Evolutionary conservation across 1,284 basidiomycete genomes (phyloP).

Genomic region (Ceratorhiza oryzae-sativae): DNA sequence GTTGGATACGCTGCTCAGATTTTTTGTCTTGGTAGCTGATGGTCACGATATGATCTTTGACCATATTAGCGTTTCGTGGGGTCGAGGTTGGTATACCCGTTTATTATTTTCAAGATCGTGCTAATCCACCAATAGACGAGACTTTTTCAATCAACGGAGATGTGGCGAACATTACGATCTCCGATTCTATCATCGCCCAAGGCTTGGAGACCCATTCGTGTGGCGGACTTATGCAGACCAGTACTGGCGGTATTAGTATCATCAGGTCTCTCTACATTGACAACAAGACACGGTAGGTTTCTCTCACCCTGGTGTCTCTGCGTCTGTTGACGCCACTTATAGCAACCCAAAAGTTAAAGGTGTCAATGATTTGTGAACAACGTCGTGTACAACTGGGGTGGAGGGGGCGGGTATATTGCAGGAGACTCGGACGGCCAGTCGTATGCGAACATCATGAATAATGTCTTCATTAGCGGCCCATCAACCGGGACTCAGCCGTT

Average conservation of each 20-base stretch:
- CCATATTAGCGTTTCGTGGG: slow-evolving; percentile 53
- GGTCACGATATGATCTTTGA: slow-evolving; percentile 54
- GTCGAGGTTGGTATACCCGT: slow-evolving; percentile 43
- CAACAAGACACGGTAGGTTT: slow-evolving; percentile 50
- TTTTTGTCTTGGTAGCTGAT: slow-evolving; percentile 48
- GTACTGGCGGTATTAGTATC: slow-evolving; percentile 52
- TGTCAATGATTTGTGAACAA: slow-evolving; percentile 54
- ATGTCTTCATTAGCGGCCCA: slow-evolving; percentile 52
- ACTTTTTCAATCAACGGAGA: slow-evolving; percentile 54
- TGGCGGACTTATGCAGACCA: slow-evolving; percentile 53
- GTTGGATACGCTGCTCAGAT: background rate
- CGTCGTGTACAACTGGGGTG: slow-evolving; percentile 53
- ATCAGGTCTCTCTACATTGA: slow-evolving; percentile 53
- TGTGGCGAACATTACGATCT: slow-evolving; percentile 53
- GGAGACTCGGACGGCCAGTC: slow-evolving; percentile 52
- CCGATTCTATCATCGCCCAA: slow-evolving; percentile 53
- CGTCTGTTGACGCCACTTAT: background rate
- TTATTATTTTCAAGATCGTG: background rate
- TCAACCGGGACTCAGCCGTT: slow-evolving; percentile 45
- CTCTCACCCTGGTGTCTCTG: background rate
- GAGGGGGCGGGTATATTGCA: slow-evolving; percentile 53
- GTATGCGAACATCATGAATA: slow-evolving; percentile 52
- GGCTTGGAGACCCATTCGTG: slow-evolving; percentile 53
- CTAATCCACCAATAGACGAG: slow-evolving; percentile 46
- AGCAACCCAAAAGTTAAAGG: slow-evolving; percentile 54